Evolutionary conservation across 2,329 filamentous ascomycete genomes (phyloP), one percentile per base, ranked within the genome.

Genomic region (Ophiostoma himal-ulmi): DNA sequence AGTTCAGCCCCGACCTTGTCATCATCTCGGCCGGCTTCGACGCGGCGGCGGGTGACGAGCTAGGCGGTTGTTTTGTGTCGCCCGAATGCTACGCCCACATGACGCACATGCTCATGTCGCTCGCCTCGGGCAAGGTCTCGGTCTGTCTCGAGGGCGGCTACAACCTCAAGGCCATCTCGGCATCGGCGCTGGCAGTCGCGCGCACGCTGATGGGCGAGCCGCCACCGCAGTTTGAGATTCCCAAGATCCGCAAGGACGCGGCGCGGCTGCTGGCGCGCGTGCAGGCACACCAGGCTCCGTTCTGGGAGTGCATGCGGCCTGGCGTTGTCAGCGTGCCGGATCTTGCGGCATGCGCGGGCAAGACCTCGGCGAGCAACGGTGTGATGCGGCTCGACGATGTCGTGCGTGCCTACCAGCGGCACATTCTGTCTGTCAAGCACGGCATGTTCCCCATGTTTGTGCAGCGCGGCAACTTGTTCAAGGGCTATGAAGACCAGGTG

Each of bases 21-120:
- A 95, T 99, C 74, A 91, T 99, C 71, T 95, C 95, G 26, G 93
- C 95, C 60, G 95, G 95, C 0, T 99, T 99, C 75, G 95, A 99
- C 78, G 95, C 95, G 20, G 95, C 95, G 0, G 92, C 91, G 74
- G 95, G 95, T 14, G 95, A 99, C 78, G 90, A 95, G 77, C 85
- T 99, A 1, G 95, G 95, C 68, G 93, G 91, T 41, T 99, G 95
- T 78, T 94, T 93, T 76, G 95, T 99, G 5, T 91, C 93, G 0
- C 95, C 95, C 0, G 82, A 89, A 5, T 96, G 95, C 77, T 99
- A 98, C 78, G 92, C 94, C 17, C 94, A 99, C 77, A 98, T 99
- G 95, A 98, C 95, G 20, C 93, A 97, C 77, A 97, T 98, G 94
- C 86, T 99, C 67, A 98, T 97, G 94, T 93, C 92, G 1, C 84